Evolutionary conservation across 305 asterid genomes (phyloP), one percentile per base, ranked within the genome.

Genomic region (Solanum chacoense): DNA sequence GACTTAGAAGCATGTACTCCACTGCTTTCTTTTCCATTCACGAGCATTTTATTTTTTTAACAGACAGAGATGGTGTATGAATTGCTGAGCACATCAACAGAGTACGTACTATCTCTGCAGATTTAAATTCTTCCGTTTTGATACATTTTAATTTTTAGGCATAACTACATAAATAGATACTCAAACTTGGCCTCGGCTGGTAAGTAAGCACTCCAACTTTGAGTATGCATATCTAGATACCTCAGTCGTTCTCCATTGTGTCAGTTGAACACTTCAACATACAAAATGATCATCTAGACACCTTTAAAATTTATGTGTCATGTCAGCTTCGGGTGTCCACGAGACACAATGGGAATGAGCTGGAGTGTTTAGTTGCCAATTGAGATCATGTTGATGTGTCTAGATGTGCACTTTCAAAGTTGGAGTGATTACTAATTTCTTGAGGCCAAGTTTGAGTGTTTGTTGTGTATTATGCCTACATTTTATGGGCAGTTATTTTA

Each of bases 11-110:
- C 85, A 38, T 38, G 85, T 26, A 79, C 7, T 24, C 80, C 42
- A 4, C 37, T 59, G 37, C 84, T 71, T 29, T 12, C 26, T 86
- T 26, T 40, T 18, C 84, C 14, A 38, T 32, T 85, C 84, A 65
- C 84, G 3, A 45, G 32, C 78, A 31, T n/a, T 84, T 67, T 11
- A 8, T 87, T 89, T 10, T 74, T 29, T 85, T 93, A 89, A 37
- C 98, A 96, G 99, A 97, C 99, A 31, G 96, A 94, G 91, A 97
- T 96, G 98, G 98, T 97, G 92, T 95, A 97, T 90, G 98, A 97
- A 91, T 93, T 97, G 90, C 93, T 96, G 77, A 95, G 98, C 89
- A 95, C 99, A 14, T 95, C 99, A 87, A 97, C 98, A 87, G 99
- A 96, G 98, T 96, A 97, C 35, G 95, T 59, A 81, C 89, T 88